Base-by-base conservation (phyloP, 2,329 filamentous ascomycete species). In the Amylocarpus encephaloides region DNA sequence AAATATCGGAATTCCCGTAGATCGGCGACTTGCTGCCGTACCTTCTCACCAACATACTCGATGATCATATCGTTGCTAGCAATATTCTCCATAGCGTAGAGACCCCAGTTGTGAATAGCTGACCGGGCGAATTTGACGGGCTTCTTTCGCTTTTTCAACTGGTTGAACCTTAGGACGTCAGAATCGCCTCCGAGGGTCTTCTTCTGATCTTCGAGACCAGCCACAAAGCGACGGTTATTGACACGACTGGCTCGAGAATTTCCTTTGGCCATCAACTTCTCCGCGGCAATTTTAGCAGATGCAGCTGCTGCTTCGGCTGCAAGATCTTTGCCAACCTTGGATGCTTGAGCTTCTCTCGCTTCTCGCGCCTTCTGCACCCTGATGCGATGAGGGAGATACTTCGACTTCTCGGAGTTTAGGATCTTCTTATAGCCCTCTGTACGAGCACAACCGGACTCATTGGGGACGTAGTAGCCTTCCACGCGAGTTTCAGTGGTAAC, bases 71-170 rank as follows among this genome's bases (percentile, higher is more conserved):
- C 93, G 68, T 95, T 94, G 67, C 92, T 90, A 53, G 86, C 81
- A 57, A 98, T 98, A 65, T 95, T 93, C 71, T 98, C 93, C 76
- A 96, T 92, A 3, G 93, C 91, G 66, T 98, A 98, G 26, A 98
- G 73, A 26, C 93, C 93, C 93, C 93, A 98, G 64, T 96, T 97
- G 71, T 98, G 93, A 62, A 98, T 98, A 41, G 93, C 93, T 46
- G 93, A 98, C 40, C 93, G 82, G 50, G 92, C 93, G 70, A 98
- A 98, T 67, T 94, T 93, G 67, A 98, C 93, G 1, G 92, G 91
- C 76, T 98, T 98, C 82, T 97, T 98, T 54, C 93, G 87, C 73
- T 97, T 98, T 78, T 97, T 96, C 51, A 98, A 83, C 73, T 97
- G 93, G 70, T 98, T 98, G 78, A 98, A 98, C 51, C 92, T 87